phyloP scores from a whole-genome alignment of 805 yeast species.

The Metschnikowia picachoensis region DNA sequence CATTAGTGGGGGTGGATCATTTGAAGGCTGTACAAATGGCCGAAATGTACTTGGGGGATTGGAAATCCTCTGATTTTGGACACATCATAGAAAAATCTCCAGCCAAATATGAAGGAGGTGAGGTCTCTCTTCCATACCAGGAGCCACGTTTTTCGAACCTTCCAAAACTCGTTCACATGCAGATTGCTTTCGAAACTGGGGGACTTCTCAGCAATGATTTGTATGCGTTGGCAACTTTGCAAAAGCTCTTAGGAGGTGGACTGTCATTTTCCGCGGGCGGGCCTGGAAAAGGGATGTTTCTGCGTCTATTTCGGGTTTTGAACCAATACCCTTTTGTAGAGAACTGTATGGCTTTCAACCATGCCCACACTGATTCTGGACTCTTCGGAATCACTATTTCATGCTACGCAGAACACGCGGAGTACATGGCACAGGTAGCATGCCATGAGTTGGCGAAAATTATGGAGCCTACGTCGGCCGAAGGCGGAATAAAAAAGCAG shows the following conservation, averaged over 20 bases:
- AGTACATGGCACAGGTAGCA: slow-evolving; percentile 75
- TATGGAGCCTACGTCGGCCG: slow-evolving; percentile 29
- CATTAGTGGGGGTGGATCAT: slow-evolving; percentile 82
- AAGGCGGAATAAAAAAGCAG: slow-evolving; percentile 57
- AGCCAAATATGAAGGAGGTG: slow-evolving; percentile 57
- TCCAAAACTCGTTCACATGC: slow-evolving; percentile 81
- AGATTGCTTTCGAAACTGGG: slow-evolving; percentile 83
- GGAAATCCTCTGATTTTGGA: slow-evolving; percentile 29
- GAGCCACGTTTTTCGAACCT: slow-evolving; percentile 42
- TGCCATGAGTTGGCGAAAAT: slow-evolving; percentile 41
- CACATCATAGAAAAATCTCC: slow-evolving; percentile 42
- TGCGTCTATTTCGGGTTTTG: slow-evolving; percentile 84
- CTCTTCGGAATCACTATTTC: slow-evolving; percentile 85
- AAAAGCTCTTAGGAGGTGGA: slow-evolving; percentile 92
- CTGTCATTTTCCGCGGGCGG: slow-evolving; percentile 98
- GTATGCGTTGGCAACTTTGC: slow-evolving; percentile 86
- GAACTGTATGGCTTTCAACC: slow-evolving; percentile 82
- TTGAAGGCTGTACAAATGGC: slow-evolving; percentile 64
- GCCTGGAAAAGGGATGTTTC: slow-evolving; percentile 98
- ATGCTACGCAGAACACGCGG: slow-evolving; percentile 83
- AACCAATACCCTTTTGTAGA: slow-evolving; percentile 91
- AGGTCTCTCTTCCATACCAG: slow-evolving; percentile 35
- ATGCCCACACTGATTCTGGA: slow-evolving; percentile 86
- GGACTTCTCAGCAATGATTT: slow-evolving; percentile 82
- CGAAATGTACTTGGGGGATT: slow-evolving; percentile 58